phyloP scores from a whole-genome alignment of 306 rosid genomes.

The Cicer judaicum region DNA sequence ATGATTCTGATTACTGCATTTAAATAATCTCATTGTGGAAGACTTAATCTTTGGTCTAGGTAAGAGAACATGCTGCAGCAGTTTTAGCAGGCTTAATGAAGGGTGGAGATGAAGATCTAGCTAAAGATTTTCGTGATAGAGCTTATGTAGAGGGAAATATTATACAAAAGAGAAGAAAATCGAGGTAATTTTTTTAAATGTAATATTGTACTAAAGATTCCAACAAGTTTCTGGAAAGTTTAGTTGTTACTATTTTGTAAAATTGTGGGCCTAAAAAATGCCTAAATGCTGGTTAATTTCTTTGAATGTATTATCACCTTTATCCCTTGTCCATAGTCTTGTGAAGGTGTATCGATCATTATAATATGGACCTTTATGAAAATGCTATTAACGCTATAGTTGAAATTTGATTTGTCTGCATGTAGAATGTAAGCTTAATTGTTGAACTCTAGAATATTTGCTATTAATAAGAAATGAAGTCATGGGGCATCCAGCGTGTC shows the following conservation, averaged over 20 bases:
- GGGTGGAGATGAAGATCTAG: constrained; percentile 95
- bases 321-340: constrained; percentile 22
- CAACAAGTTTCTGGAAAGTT: constrained; percentile 27
- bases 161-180: constrained; percentile 74
- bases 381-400: constrained; percentile 16
- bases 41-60: constrained; percentile 56
- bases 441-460: constrained; percentile 24
- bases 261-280: constrained; percentile 11
- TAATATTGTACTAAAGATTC: constrained; percentile 9
- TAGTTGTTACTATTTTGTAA: constrained; percentile 10
- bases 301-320: constrained; percentile 14
- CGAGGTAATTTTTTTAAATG: constrained; percentile 55
- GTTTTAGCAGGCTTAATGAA: constrained; percentile 97
- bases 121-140: constrained; percentile 83
- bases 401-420: constrained; percentile 24
- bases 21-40: constrained; percentile 35
- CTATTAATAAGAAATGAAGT: constrained; percentile 26
- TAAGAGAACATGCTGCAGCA: constrained; percentile 97
- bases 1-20: constrained; percentile 27
- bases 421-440: constrained; percentile 27
- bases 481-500: constrained; percentile 20
- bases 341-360: constrained; percentile 15
- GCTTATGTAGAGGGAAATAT: constrained; percentile 68
- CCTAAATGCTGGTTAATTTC: constrained; percentile 23
- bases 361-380: constrained; percentile 16